Evolutionary conservation across 495 filamentous ascomycete species (phyloP).

Genomic region (Darksidea phi): DNA sequence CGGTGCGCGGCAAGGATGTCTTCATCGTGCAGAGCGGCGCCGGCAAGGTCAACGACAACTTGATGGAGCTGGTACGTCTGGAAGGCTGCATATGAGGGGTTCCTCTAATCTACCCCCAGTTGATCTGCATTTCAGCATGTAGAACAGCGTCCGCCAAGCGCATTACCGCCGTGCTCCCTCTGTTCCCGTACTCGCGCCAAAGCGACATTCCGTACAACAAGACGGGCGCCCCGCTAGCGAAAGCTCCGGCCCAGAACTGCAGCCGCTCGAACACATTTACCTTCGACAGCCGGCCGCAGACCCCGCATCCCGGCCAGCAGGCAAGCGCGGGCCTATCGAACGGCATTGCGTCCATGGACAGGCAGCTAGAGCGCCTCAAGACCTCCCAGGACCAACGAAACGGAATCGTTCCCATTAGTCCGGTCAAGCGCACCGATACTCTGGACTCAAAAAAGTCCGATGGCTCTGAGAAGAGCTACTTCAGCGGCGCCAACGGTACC

Average conservation of each 20-base stretch:
- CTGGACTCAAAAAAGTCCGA: conserved; percentile 58
- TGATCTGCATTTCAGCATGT: conserved; percentile 95
- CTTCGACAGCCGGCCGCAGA: conserved; percentile 88
- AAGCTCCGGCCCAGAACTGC: conserved; percentile 51
- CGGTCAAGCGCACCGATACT: conserved; percentile 56
- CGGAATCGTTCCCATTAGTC: conserved; percentile 45
- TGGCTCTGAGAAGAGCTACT: conserved; percentile 26
- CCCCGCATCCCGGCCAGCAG: conserved; percentile 67
- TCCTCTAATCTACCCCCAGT: conserved; percentile 31
- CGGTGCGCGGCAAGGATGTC: conserved; percentile 95
- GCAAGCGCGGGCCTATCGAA: conserved; percentile 62
- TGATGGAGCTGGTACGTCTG: conserved; percentile 68
- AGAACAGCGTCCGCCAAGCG: conserved; percentile 90
- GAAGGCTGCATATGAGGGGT: too few species aligned
- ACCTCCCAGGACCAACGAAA: conserved; percentile 50
- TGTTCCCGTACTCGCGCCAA: conserved; percentile 95
- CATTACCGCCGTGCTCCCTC: conserved; percentile 89
- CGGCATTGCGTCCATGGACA: conserved; percentile 63
- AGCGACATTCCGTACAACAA: conserved; percentile 97
- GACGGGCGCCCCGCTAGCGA: conserved; percentile 79
- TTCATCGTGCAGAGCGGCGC: conserved; percentile 92
- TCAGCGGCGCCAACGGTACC: conserved; percentile 24
- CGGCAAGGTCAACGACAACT: conserved; percentile 89
- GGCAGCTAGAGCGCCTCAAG: conserved; percentile 61
- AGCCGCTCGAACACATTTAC: conserved; percentile 59